Base-by-base conservation (phyloP, 306 rosid species). In the Prosopis cineraria region DNA sequence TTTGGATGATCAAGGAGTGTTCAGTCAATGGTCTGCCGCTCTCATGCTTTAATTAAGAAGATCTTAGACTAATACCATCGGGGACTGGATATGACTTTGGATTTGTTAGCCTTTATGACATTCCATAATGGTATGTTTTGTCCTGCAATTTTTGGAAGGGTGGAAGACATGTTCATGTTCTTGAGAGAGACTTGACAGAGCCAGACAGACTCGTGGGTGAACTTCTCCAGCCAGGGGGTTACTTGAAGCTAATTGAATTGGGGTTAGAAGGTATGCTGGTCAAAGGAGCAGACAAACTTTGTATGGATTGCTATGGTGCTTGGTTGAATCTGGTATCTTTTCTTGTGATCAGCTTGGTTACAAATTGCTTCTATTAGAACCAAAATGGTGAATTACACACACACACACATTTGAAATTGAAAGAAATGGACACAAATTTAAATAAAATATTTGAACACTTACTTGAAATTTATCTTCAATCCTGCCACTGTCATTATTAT, bases 161-260 rank as follows among this genome's bases (percentile, higher is more conserved):
- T 74, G 93, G 89, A 56, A 82, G 90, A 37, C 59, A 37, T 31
- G 89, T 91, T 73, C 89, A 44, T 64, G 90, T 91, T 65, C 79
- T 91, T 25, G 93, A 91, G 81, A 89, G 90, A 80, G 88, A 85
- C 80, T 85, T 87, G 72, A 75, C 80, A 4, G 91, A 87, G 83
- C 90, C 88, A 1, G 84, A 91, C 65, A 76, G 91, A 81, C 87
- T 91, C 41, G 85, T 89, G 5, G 96, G 96, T 5, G 96, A 91
- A 77, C 87, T 91, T 72, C 84, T 90, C 31, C 93, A 87, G 87
- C 96, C 91, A 4, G 91, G 96, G 47, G 93, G 96, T 13, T 88
- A 88, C 79, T 73, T 88, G 34, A 90, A 88, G 78, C 77, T 90
- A 47, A 70, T 88, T 33, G 93, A 88, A 56, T 77, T 91, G 40